Percentiles rank a stretch among this genome's conserved stretches.
phyloP scores from a whole-genome alignment of 1,139 yeast species.

The Sugiyamaella xylanicola region DNA sequence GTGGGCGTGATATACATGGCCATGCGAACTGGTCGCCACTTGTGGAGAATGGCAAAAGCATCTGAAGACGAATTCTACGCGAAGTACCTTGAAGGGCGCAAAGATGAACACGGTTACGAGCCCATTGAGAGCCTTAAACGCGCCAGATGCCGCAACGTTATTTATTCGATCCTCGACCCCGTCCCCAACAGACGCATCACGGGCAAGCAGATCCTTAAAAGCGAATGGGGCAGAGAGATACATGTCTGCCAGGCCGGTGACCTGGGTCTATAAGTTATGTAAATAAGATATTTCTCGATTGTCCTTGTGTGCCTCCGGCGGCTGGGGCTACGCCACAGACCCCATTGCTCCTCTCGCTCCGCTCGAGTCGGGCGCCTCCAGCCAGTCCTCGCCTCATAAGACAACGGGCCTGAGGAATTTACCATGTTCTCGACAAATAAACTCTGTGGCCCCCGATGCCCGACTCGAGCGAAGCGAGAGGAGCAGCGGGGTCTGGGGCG shows the following conservation, averaged over 20 bases:
- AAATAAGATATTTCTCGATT: background rate
- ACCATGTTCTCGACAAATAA: no score
- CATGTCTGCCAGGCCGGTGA: slow-evolving; percentile 71
- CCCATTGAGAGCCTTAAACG: slow-evolving; percentile 83
- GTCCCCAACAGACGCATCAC: slow-evolving; percentile 79
- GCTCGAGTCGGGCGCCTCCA: no score
- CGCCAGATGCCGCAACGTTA: slow-evolving; percentile 82
- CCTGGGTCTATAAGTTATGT: slow-evolving; percentile 23
- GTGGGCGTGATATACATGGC: slow-evolving; percentile 98
- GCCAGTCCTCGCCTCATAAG: no score
- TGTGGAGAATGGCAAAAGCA: slow-evolving; percentile 79
- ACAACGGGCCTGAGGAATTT: no score
- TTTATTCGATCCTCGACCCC: slow-evolving; percentile 89
- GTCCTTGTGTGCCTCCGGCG: background rate
- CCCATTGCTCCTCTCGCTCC: background rate
- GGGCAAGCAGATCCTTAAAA: slow-evolving; percentile 79
- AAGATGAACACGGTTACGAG: slow-evolving; percentile 80
- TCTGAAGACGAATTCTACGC: slow-evolving; percentile 75
- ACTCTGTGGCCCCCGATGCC: no score
- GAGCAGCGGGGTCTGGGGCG: background rate
- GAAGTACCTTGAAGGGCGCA: slow-evolving; percentile 71
- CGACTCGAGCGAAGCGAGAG: background rate
- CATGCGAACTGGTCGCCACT: slow-evolving; percentile 91
- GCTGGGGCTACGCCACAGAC: background rate
- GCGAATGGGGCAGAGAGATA: slow-evolving; percentile 95